Base-by-base conservation (phyloP, 345 rosid genomes). In the Dipteronia dyeriana region DNA sequence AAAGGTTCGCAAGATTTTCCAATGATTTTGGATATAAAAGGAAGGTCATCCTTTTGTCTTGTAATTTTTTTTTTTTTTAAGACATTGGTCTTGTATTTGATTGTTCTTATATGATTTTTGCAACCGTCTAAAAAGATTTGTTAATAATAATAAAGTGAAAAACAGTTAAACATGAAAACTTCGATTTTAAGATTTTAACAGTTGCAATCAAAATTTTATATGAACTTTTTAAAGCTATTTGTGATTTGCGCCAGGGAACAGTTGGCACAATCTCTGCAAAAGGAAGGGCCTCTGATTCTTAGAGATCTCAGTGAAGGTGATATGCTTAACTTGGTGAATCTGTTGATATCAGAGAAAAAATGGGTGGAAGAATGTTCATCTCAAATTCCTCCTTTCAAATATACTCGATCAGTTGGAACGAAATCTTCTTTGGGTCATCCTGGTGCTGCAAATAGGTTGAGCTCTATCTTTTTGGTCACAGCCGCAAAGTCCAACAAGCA, bases 261-360 rank as follows among this genome's bases (percentile, higher is more conserved):
- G 41, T 71, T 95, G 91, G 92, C 92, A 10, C 74, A 75, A 73
- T 82, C 83, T 76, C 81, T 93, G 62, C 88, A 75, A 74, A 88
- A 87, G 73, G 89, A 86, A 71, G 94, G 95, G 34, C 98, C 91
- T 74, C 75, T 75, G 63, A 75, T 66, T 67, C 89, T 88, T 66
- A 85, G 82, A 84, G 81, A 87, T 29, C 86, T 93, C 19, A 38
- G 65, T 38, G 80, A 79, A 45, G 43, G 76, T 26, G 88, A 85
- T 79, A 84, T 87, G 43, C 87, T 90, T 80, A 79, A 84, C 38
- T 79, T 95, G 77, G 90, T 91, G 4, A 84, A 88, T 78, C 49
- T 90, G 66, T 76, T 96, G 81, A 82, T 92, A 76, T 82, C 85
- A 31, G 91, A 88, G 78, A 92, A 90, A 87, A 90, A 91, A 85